phyloP scores from a whole-genome alignment of 768 basidiomycete species.

The Hypholoma fasciculare region DNA sequence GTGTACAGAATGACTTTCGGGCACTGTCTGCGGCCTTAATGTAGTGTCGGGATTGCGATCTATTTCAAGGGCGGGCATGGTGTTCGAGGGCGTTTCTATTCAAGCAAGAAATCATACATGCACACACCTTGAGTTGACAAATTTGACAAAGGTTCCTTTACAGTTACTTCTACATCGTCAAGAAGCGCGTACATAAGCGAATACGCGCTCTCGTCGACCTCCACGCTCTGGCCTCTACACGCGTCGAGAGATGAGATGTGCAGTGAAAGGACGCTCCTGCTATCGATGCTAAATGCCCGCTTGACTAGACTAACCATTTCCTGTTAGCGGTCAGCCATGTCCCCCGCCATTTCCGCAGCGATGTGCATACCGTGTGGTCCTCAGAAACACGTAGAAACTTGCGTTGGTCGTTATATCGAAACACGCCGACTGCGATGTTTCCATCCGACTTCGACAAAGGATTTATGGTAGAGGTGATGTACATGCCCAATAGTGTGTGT shows the following conservation, averaged over 20 bases:
- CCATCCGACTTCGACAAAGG: slow-evolving; percentile 11
- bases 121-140: not conserved
- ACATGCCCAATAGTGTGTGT: not conserved
- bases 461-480: slow-evolving; percentile 16
- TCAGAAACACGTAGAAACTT: slow-evolving; percentile 26
- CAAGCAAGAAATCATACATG: not conserved
- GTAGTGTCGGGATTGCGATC: no score
- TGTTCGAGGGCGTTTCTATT: no score
- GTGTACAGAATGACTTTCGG: no score
- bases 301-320: slow-evolving; percentile 19
- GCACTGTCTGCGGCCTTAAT: no score
- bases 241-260: slow-evolving; percentile 27
- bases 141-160: not conserved
- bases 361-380: slow-evolving; percentile 19
- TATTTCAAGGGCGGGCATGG: no score
- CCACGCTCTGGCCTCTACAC: slow-evolving; percentile 25
- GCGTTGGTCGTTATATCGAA: slow-evolving; percentile 17
- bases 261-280: slow-evolving; percentile 10
- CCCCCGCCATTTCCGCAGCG: not conserved
- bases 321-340: slow-evolving; percentile 8
- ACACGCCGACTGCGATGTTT: slow-evolving; percentile 26
- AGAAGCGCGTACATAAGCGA: slow-evolving; percentile 21
- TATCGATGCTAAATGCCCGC: slow-evolving; percentile 18
- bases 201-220: slow-evolving; percentile 33
- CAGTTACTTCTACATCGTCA: slow-evolving; percentile 26